Conservation (phyloP, 2,329 filamentous ascomycete genomes). For the Bipolaris cookei region DNA sequence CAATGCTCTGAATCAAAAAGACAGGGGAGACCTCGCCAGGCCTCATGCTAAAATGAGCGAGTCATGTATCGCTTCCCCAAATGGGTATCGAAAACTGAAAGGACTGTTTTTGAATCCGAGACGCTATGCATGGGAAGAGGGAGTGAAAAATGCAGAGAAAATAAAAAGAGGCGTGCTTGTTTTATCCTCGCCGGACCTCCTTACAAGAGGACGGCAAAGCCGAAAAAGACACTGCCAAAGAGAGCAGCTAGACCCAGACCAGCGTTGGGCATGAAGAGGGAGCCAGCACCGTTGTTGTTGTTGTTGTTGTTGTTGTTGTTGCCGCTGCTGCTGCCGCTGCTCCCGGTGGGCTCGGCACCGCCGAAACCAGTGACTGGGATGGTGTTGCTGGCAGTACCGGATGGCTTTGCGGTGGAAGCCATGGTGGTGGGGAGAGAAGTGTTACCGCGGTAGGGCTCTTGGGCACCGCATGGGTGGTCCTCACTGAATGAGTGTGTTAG, state of each 20-base stretch:
- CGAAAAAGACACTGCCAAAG: conserved; percentile 62
- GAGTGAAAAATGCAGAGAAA: conserved; percentile 10
- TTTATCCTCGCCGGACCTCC: conserved; percentile 1
- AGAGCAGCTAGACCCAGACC: conserved; percentile 64
- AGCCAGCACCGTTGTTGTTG: conserved; percentile 32
- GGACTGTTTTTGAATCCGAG: conserved; percentile 9
- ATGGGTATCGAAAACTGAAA: conserved; percentile 18
- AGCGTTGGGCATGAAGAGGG: conserved; percentile 60
- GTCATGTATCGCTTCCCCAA: conserved; percentile 7
- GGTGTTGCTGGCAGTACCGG: conserved; percentile 32
- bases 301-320: conserved; percentile 18
- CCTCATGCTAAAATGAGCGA: conserved; percentile 16
- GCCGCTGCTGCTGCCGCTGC: conserved; percentile 3
- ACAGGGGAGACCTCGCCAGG: neutral
- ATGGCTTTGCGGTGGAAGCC: conserved; percentile 49
- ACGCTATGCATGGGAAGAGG: conserved; percentile 25
- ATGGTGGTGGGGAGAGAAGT: conserved; percentile 57
- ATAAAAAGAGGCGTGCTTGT: neutral
- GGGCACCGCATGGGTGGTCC: conserved; percentile 76
- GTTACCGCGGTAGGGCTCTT: conserved; percentile 67
- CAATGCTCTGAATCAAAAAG: neutral
- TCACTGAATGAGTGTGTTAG: conserved; percentile 37
- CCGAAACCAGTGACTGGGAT: conserved; percentile 44
- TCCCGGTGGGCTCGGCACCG: conserved; percentile 27
- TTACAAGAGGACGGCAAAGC: conserved; percentile 58